Evolutionary conservation across 345 rosid genomes (phyloP).

Genomic region (Corchorus olitorius): DNA sequence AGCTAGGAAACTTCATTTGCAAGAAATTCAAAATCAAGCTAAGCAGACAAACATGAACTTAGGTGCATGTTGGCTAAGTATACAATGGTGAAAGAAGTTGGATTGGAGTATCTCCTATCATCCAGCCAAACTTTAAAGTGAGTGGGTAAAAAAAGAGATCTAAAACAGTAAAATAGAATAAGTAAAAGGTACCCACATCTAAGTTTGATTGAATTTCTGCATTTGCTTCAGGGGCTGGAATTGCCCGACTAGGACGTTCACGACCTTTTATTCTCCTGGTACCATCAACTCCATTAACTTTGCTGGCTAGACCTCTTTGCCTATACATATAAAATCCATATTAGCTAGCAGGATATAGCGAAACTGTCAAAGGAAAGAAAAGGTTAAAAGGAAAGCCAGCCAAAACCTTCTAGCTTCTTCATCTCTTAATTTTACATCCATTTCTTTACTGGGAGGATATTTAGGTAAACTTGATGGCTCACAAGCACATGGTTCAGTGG

Average conservation of each 20-base stretch:
- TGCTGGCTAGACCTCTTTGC: slow-evolving; percentile 56
- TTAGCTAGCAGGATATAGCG: slow-evolving; percentile 25
- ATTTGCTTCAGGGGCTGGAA: slow-evolving; percentile 92
- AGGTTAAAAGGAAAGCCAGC: slow-evolving; percentile 21
- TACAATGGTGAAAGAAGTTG: background rate
- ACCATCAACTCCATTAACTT: slow-evolving; percentile 58
- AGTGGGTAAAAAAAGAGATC: background rate
- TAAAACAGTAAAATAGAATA: background rate
- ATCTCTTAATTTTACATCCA: slow-evolving; percentile 79
- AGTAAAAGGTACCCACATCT: slow-evolving; percentile 41
- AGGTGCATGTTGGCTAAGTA: slow-evolving; percentile 7
- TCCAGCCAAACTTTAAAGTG: background rate
- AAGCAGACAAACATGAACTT: slow-evolving; percentile 2
- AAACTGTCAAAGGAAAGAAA: slow-evolving; percentile 10
- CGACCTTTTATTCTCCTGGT: slow-evolving; percentile 47
- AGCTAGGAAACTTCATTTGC: background rate
- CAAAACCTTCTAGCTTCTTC: slow-evolving; percentile 81
- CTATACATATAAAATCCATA: slow-evolving; percentile 32
- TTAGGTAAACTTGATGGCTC: slow-evolving; percentile 86
- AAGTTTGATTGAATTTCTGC: slow-evolving; percentile 75
- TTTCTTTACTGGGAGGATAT: slow-evolving; percentile 92
- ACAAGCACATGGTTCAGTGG: slow-evolving; percentile 73
- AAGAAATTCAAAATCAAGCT: slow-evolving; percentile 13
- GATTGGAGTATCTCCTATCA: background rate
- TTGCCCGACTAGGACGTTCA: slow-evolving; percentile 59